Conservation (phyloP, 1,284 basidiomycete species). For the Trichosporon inkin region DNA sequence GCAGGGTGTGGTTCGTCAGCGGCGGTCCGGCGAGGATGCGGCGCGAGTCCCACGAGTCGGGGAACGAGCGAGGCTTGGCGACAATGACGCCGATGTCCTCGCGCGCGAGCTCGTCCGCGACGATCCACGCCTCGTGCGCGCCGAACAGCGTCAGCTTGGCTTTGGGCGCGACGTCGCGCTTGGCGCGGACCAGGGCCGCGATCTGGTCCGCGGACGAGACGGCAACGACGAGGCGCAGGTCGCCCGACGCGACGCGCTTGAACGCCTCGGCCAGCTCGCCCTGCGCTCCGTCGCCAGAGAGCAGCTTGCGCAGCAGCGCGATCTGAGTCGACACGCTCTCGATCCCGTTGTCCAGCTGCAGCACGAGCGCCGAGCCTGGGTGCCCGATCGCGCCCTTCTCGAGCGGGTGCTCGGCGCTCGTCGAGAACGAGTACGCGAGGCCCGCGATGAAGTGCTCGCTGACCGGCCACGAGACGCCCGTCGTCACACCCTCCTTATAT, state of each 20-base stretch:
- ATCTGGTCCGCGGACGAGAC: conserved; percentile 70
- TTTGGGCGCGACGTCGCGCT: conserved; percentile 61
- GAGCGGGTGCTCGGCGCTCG: conserved; percentile 62
- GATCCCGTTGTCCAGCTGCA: conserved; percentile 57
- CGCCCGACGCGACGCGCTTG: conserved; percentile 57
- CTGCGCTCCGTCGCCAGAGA: conserved; percentile 42
- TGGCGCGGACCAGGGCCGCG: conserved; percentile 66
- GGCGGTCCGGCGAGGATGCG: conserved; percentile 72
- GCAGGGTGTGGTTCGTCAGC: conserved; percentile 61
- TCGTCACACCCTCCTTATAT: conserved; percentile 58
- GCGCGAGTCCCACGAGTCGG: conserved; percentile 63
- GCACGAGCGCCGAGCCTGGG: conserved; percentile 66
- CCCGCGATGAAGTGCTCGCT: conserved; percentile 56
- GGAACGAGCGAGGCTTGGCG: conserved; percentile 60
- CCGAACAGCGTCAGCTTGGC: conserved; percentile 59
- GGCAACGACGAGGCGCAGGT: conserved; percentile 64
- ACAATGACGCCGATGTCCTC: conserved; percentile 70
- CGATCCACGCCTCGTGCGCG: conserved; percentile 62
- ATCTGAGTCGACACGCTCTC: conserved; percentile 65
- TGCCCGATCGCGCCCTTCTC: conserved; percentile 64
- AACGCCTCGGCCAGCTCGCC: conserved; percentile 57
- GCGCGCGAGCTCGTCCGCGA: conserved; percentile 68
- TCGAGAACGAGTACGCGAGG: conserved; percentile 63
- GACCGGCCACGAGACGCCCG: conserved; percentile 55
- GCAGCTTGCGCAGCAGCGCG: conserved; percentile 61